Conservation (phyloP, 768 basidiomycete species). For the Suillus luteus region DNA sequence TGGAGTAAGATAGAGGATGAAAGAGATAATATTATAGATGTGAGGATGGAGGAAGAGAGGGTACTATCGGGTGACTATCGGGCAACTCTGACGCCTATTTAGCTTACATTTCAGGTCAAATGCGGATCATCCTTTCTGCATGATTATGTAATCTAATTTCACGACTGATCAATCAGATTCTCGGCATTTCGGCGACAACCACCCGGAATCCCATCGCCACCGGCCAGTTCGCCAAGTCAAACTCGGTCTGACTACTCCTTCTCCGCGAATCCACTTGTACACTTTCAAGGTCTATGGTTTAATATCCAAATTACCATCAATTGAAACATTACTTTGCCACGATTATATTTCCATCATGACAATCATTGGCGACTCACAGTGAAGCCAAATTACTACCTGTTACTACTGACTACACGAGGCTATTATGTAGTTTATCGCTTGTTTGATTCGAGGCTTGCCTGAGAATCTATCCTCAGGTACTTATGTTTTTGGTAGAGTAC, state of each 20-base stretch:
- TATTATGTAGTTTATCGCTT: not conserved
- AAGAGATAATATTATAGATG: conserved; percentile 1
- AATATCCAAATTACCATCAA: not conserved
- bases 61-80: conserved; percentile 6
- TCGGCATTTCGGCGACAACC: not conserved
- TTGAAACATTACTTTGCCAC: not conserved
- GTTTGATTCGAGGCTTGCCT: not conserved
- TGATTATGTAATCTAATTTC: not conserved
- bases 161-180: not conserved
- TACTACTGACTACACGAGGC: conserved; percentile 1
- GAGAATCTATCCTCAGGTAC: not conserved
- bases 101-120: not conserved
- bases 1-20: conserved; percentile 10
- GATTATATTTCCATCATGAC: conserved; percentile 5
- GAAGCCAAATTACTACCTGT: not conserved
- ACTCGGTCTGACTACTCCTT: not conserved
- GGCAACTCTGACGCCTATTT: not conserved
- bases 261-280: not conserved
- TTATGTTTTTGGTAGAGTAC: not conserved
- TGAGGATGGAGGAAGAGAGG: conserved; percentile 1
- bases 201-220: not conserved
- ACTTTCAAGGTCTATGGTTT: not conserved
- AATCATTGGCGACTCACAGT: conserved; percentile 3
- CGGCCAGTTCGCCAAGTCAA: not conserved
- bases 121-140: not conserved